Base-by-base conservation (phyloP, 1,284 basidiomycete species). In the Moesziomyces aphidis region DNA sequence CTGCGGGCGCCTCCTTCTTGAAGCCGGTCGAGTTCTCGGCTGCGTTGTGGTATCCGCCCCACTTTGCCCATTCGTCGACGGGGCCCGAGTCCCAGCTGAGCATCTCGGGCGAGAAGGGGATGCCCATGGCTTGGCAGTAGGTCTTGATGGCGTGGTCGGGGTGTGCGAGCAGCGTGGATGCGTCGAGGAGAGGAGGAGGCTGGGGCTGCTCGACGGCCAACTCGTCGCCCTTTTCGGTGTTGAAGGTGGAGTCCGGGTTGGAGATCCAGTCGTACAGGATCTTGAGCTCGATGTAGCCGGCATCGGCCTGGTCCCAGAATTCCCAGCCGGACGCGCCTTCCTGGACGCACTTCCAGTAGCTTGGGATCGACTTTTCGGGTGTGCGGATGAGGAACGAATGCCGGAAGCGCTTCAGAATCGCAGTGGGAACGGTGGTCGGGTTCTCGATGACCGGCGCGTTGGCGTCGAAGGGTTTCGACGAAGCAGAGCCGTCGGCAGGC, bases 301-400 rank as follows among this genome's bases (percentile, higher is more conserved):
- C 77, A 51, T 83, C 82, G 31, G 80, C 77, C 21, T 62, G 50
- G 50, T 84, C 82, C 67, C 82, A 84, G 62, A 74, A 83, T 36
- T 67, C 64, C 67, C 81, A 83, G 22, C 81, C 82, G 15, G 73
- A 80, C 15, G 79, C 79, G 3, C 76, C 67, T 42, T 83, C 77
- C 51, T 83, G 70, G n/a, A 73, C 70, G 60, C 77, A 82, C 61
- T 82, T 82, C 55, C 67, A 82, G 69, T 84, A 84, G 44, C 68
- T 74, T 6, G 79, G 79, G 15, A 82, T 71, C 13, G 76, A 74
- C 60, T 80, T 82, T 55, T 78, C 62, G 15, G 82, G 82, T 0
- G 82, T 83, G 42, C 82, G 77, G 26, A 83, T 78, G 26, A 84
- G 64, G 71, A 83, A 83, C 10, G 82, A 79, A 61, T 84, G 80